Evolutionary conservation across 2,329 filamentous ascomycete species (phyloP).

Genomic region (Colletotrichum echinochloae): DNA sequence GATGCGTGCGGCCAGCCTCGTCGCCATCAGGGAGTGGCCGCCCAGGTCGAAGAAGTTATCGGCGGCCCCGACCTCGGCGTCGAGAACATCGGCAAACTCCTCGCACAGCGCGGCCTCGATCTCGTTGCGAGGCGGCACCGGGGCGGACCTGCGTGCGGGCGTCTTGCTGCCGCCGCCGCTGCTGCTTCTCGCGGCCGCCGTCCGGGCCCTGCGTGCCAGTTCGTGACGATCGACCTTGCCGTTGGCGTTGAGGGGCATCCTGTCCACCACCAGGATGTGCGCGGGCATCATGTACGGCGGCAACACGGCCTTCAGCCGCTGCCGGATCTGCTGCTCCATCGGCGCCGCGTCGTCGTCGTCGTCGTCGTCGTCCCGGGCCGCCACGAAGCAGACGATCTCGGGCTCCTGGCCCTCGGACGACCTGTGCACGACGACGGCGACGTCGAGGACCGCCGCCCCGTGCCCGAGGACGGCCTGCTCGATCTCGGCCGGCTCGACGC

Average conservation of each 20-base stretch:
- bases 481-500: constrained; percentile 8
- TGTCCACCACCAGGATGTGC: constrained; percentile 25
- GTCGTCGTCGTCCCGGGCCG: neutral
- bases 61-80: constrained; percentile 10
- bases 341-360: neutral
- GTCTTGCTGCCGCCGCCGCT: neutral
- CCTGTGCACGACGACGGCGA: constrained; percentile 1
- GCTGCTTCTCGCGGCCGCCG: too few relatives aligned
- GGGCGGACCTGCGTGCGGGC: constrained; percentile 11
- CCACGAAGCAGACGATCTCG: neutral
- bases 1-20: constrained; percentile 26
- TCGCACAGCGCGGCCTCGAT: constrained; percentile 25
- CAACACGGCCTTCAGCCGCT: constrained; percentile 29
- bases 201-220: constrained; percentile 16
- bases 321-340: constrained; percentile 11
- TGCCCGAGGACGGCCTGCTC: constrained; percentile 12
- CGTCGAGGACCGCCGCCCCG: neutral
- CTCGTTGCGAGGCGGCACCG: constrained; percentile 14
- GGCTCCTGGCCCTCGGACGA: neutral
- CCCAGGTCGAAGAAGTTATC: constrained; percentile 39
- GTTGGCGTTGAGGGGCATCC: constrained; percentile 40
- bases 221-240: constrained; percentile 42
- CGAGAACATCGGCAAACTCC: constrained; percentile 26
- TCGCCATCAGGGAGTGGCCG: constrained; percentile 37
- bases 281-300: constrained; percentile 42